Base-by-base conservation (phyloP, 2,329 filamentous ascomycete genomes). In the Fusarium poae region DNA sequence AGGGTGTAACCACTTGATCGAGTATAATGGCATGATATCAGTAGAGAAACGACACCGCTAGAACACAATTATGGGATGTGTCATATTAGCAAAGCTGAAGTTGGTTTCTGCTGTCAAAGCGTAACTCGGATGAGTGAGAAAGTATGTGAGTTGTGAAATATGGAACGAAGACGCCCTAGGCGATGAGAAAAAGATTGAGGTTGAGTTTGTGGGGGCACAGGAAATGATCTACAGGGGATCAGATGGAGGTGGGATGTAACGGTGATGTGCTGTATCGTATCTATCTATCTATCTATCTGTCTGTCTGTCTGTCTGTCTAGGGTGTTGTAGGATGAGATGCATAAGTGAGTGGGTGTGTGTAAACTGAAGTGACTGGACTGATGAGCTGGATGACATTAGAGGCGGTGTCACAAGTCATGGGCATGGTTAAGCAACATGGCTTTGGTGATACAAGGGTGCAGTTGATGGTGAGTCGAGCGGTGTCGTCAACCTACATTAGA, bases 211-310 rank as follows among this genome's bases (percentile, higher is more conserved):
- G 35, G 48, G 48, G 48, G 23, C n/a, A 29, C 23, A 39, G 25
- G 12, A 51, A 27, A 51, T 27, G 48, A 51, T 51, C 48, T 51
- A 51, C 48, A 51, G 48, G 48, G 48, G 32, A 51, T 39, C n/a
- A 39, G 48, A 29, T 40, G 48, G 48, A 51, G 48, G n/a, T 51
- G 23, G 18, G 35, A 51, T 51, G 48, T 51, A 51, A 51, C 48
- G 48, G 34, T 40, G 35, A 35, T 51, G 48, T 51, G 48, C 48
- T 50, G 48, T 50, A 37, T 29, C 34, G 34, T 50, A 39, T 39
- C 32, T 49, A 48, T 48, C 45, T 48, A 48, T 21, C 32, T 27
- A 8, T 27, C 48, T 21, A 40, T n/a, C n/a, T n/a, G n/a, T n/a
- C n/a, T n/a, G n/a, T 39, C 32, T 49, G 34, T 48, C 45, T 48